Percentiles rank a stretch among this genome's conserved stretches.
Evolutionary conservation across 768 basidiomycete species (phyloP).

Genomic region (Gloeophyllum trabeum): DNA sequence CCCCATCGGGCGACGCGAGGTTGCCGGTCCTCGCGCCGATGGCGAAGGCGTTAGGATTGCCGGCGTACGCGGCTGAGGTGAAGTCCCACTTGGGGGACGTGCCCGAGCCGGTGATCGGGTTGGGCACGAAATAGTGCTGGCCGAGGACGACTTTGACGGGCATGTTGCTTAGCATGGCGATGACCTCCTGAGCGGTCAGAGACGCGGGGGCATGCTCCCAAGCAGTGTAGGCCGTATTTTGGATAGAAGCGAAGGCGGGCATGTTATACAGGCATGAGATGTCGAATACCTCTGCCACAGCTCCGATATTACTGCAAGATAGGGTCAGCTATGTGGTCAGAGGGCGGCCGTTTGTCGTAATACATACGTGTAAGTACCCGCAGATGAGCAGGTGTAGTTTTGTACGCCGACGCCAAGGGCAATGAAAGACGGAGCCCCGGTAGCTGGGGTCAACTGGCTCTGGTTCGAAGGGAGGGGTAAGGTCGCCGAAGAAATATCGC

Average conservation of each 20-base stretch:
- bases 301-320: conserved; percentile 33
- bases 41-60: conserved; percentile 34
- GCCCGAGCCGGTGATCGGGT: conserved; percentile 30
- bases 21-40: conserved; percentile 30
- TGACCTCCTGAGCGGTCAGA: conserved; percentile 12
- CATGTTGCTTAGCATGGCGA: conserved; percentile 6
- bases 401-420: conserved; percentile 36
- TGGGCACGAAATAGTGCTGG: conserved; percentile 47
- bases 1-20: conserved; percentile 28
- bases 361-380: conserved; percentile 31
- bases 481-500: conserved; percentile 13
- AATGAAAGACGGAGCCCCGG: conserved; percentile 25
- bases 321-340: background rate
- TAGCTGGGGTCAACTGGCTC: conserved; percentile 24
- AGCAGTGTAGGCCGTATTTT: conserved; percentile 19
- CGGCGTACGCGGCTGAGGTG: conserved; percentile 28
- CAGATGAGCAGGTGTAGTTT: conserved; percentile 39
- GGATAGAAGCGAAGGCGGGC: conserved; percentile 16
- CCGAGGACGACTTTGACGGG: conserved; percentile 22
- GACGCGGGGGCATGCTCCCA: conserved; percentile 16
- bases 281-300: conserved; percentile 42
- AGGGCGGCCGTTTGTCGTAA: too few species aligned
- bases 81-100: conserved; percentile 47
- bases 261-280: conserved; percentile 32
- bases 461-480: conserved; percentile 18